Evolutionary conservation across 805 yeast genomes (phyloP).

Genomic region (Barnettozyma populi): DNA sequence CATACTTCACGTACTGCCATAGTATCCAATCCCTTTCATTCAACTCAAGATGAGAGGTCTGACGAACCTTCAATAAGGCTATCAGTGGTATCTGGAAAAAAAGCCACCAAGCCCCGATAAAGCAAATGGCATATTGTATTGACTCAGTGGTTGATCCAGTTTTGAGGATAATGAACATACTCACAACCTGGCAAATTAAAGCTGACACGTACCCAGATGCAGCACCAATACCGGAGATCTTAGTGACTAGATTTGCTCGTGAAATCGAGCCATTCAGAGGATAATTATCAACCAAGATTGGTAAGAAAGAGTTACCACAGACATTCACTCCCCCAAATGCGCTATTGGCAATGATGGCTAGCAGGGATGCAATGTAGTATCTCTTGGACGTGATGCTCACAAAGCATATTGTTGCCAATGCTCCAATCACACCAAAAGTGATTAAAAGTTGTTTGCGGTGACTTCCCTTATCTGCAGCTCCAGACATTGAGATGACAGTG

Average conservation of each 20-base stretch:
- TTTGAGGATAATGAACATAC: constrained; percentile 44
- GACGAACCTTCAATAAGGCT: constrained; percentile 40
- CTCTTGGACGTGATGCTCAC: constrained; percentile 33
- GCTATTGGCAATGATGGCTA: constrained; percentile 60
- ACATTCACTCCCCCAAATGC: constrained; percentile 76
- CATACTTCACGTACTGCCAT: constrained; percentile 41
- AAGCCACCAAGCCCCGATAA: constrained; percentile 78
- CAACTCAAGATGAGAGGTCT: constrained; percentile 32
- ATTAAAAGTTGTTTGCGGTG: constrained; percentile 53
- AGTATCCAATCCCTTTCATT: constrained; percentile 13
- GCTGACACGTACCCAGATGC: constrained; percentile 71
- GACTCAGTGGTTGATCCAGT: constrained; percentile 36
- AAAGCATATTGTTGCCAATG: constrained; percentile 45
- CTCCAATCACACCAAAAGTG: constrained; percentile 54
- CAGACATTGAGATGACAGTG: constrained; percentile 66
- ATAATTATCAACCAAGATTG: constrained; percentile 48
- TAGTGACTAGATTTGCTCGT: constrained; percentile 39
- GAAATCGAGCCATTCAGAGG: constrained; percentile 1
- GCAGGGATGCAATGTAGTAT: constrained; percentile 46
- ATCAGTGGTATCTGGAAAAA: constrained; percentile 60
- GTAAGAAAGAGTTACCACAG: constrained; percentile 71
- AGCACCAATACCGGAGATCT: constrained; percentile 63
- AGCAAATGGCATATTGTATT: constrained; percentile 51
- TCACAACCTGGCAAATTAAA: constrained; percentile 53
- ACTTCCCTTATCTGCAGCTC: constrained; percentile 61